Evolutionary conservation across 2,329 filamentous ascomycete genomes (phyloP), one percentile per base, ranked within the genome.

Genomic region (Aspergillus sp.): DNA sequence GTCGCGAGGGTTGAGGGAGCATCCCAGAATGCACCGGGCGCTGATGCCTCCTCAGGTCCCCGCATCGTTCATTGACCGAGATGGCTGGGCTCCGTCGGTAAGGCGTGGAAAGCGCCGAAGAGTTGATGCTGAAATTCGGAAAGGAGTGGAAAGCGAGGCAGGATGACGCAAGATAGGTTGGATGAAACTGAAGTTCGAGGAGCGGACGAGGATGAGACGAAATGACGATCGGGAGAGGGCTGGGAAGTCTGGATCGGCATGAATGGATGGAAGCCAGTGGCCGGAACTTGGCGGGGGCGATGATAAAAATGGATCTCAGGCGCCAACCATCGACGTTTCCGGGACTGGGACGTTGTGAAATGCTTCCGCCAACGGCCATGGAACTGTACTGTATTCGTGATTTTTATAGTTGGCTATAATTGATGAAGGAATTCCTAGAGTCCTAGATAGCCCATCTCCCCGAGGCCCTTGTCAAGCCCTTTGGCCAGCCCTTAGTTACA

Each of bases 1-100:
- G 69, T 73, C 54, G 62, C 67, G 56, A 74, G 64, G 31, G 71
- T 74, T 40, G 72, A 72, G 54, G 70, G 71, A 61, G 69, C 65
- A 64, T 64, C 68, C 57, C 64, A 69, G 66, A 71, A 65, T 67
- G 67, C 69, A 70, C 66, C 67, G 63, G 67, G 67, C 67, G 67
- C 69, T 71, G 72, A 70, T 71, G 70, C 69, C 70, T 75, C 69
- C 70, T 75, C 71, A 73, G 56, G 65, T 67, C 67, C 69, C 69
- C 72, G 72, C 72, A 75, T 75, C 61, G 69, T 74, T 74, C 71
- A 74, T 74, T 62, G 65, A 72, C 66, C 62, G 56, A 48, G 19
- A 51, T 45, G 35, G 45, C 27, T 31, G 19, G 43, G 44, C 50
- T 56, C 31, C n/a, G 56, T 61, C 41, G 37, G 53, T 56, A 52